phyloP scores from a whole-genome alignment of 1,284 basidiomycete genomes.

The Pseudozyma sp. region DNA sequence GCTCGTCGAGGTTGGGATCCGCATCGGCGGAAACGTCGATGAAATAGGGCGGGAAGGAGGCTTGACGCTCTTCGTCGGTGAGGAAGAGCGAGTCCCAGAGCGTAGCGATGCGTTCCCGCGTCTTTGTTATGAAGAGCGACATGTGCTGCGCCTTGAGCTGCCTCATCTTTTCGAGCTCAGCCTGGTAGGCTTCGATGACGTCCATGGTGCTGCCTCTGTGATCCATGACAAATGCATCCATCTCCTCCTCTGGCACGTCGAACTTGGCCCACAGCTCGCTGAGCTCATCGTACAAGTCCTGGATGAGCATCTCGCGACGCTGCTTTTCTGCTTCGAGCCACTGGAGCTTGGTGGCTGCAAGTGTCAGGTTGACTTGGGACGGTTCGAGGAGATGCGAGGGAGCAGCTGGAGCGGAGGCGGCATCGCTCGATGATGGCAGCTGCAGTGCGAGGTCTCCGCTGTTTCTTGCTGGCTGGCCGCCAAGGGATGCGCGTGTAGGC shows the following conservation, averaged over 20 bases:
- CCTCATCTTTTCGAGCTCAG: constrained; percentile 89
- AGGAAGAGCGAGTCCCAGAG: constrained; percentile 90
- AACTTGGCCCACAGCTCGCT: constrained; percentile 66
- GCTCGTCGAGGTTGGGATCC: constrained; percentile 41
- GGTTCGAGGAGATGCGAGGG: constrained; percentile 51
- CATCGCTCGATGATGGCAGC: constrained; percentile 25
- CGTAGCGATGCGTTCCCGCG: constrained; percentile 81
- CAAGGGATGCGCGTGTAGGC: constrained; percentile 44
- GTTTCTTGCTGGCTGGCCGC: constrained; percentile 30
- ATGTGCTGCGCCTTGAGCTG: constrained; percentile 88
- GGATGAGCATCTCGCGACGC: constrained; percentile 60
- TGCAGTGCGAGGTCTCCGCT: constrained; percentile 36
- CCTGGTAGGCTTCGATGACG: constrained; percentile 82
- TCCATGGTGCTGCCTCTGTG: constrained; percentile 79
- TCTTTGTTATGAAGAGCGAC: constrained; percentile 84
- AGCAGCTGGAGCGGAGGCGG: constrained; percentile 15
- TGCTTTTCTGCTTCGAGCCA: constrained; percentile 61
- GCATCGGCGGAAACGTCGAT: constrained; percentile 47
- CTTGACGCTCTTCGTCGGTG: constrained; percentile 82
- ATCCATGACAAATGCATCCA: constrained; percentile 66
- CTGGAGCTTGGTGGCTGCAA: constrained; percentile 28
- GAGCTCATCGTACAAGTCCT: constrained; percentile 66
- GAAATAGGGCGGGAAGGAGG: constrained; percentile 49
- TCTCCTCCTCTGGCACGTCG: constrained; percentile 65
- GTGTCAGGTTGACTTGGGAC: constrained; percentile 36